phyloP scores from a whole-genome alignment of 305 asterid species.

The Nicotiana rustica region DNA sequence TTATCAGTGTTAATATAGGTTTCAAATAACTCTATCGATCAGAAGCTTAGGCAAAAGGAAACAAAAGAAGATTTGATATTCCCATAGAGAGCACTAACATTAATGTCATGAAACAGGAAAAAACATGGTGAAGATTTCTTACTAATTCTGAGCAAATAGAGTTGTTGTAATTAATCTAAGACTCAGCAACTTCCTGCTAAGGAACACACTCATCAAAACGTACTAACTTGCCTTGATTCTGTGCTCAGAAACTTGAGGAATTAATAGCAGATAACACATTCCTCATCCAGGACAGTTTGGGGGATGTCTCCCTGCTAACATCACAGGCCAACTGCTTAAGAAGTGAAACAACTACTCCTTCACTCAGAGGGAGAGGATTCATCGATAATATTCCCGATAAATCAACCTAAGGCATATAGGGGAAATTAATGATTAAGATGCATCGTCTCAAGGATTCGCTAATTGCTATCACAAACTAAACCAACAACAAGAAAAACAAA shows the following conservation, averaged over 20 bases:
- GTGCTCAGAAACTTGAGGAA: slow-evolving; percentile 37
- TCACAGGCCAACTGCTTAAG: slow-evolving; percentile 84
- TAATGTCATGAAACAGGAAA: neutral
- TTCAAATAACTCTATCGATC: too few species aligned
- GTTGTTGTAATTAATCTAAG: neutral
- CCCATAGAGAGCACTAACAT: neutral
- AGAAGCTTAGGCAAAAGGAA: neutral
- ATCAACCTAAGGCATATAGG: slow-evolving; percentile 59
- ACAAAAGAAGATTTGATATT: neutral
- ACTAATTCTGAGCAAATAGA: neutral
- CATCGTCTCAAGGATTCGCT: neutral
- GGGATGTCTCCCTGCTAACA: slow-evolving; percentile 62
- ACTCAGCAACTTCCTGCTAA: neutral
- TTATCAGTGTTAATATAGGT: too few species aligned
- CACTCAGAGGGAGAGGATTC: slow-evolving; percentile 82
- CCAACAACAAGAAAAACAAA: neutral
- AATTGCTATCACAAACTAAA: too few species aligned
- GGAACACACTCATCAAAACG: neutral
- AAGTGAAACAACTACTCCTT: slow-evolving; percentile 87
- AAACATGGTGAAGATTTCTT: neutral
- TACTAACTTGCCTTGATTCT: too few species aligned
- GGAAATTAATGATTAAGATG: neutral
- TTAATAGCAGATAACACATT: slow-evolving; percentile 70
- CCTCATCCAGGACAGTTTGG: slow-evolving; percentile 79
- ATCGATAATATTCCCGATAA: slow-evolving; percentile 56